These are phyloP conservation scores for Fibroporia radiculosa DNA, from an alignment of 768 basidiomycete species.

Conservation along the genomic window DNA sequence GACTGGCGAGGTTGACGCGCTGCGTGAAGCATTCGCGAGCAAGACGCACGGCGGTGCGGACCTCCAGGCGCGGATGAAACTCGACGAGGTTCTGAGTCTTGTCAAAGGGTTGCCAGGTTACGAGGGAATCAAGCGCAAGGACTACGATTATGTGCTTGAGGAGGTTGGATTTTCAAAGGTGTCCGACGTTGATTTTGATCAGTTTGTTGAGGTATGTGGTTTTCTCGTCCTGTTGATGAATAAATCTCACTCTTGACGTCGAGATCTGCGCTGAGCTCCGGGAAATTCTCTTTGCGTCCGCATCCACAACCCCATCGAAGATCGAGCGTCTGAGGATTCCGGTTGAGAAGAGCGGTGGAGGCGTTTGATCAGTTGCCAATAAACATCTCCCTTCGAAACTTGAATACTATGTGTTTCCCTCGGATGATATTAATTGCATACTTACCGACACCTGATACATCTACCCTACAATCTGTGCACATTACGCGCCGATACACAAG, in stretches of 20 bases:
- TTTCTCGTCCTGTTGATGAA: neutral
- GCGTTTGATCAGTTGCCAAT: too few relatives aligned
- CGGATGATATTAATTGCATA: too few relatives aligned
- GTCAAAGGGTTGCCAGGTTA: constrained; percentile 37
- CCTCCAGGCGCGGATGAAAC: constrained; percentile 27
- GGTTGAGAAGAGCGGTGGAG: constrained; percentile 48
- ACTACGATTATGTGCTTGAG: constrained; percentile 67
- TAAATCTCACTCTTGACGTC: neutral
- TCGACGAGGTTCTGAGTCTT: constrained; percentile 26
- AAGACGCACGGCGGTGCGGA: constrained; percentile 17
- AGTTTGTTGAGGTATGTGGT: constrained; percentile 73
- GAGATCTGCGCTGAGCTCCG: constrained; percentile 72
- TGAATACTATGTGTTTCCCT: too few relatives aligned
- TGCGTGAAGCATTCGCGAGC: constrained; percentile 29
- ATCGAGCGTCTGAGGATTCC: constrained; percentile 38
- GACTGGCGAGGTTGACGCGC: constrained; percentile 37
- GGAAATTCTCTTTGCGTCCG: constrained; percentile 47
- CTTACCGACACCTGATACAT: too few relatives aligned
- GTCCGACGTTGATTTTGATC: constrained; percentile 64
- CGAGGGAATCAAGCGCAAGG: constrained; percentile 49
- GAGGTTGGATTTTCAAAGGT: constrained; percentile 61
- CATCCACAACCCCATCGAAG: constrained; percentile 22
- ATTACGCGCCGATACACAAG: too few relatives aligned
- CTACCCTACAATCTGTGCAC: too few relatives aligned
- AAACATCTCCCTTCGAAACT: too few relatives aligned